These are phyloP conservation scores for Nakataea oryzae DNA, from an alignment of 2,329 filamentous ascomycete species.

Conservation along the genomic window DNA sequence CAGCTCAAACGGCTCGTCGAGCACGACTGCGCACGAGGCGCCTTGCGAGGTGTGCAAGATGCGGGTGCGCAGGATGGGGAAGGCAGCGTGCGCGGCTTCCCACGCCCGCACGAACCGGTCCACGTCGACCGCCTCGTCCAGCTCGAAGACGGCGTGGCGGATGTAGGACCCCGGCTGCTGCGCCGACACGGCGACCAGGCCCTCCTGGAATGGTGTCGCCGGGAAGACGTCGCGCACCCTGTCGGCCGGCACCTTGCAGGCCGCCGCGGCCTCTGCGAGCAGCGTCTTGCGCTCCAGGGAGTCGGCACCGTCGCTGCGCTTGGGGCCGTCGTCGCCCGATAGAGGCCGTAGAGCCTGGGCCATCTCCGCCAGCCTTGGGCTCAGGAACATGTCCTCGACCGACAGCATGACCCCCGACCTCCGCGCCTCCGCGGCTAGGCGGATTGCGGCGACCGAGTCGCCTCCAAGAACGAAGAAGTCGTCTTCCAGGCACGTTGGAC, in stretches of 20 bases:
- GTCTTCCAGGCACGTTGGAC: background rate
- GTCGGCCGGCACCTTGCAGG: background rate
- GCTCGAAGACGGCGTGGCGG: background rate
- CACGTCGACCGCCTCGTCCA: background rate
- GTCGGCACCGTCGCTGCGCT: background rate
- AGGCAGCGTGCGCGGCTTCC: background rate
- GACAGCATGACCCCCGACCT: background rate
- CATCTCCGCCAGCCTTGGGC: background rate
- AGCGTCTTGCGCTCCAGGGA: background rate
- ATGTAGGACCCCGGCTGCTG: conserved; percentile 5
- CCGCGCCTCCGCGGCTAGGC: conserved; percentile 28
- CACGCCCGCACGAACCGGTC: background rate
- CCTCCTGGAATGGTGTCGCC: conserved; percentile 13
- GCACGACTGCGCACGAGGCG: too few relatives aligned
- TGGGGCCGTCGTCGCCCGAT: background rate
- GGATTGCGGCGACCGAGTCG: conserved; percentile 52
- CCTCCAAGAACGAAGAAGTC: conserved; percentile 52
- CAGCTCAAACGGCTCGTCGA: too few relatives aligned
- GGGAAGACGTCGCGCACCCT: conserved; percentile 11
- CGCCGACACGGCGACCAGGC: conserved; percentile 10
- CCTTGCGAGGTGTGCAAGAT: too few relatives aligned
- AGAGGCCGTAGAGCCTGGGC: background rate
- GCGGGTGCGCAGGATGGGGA: background rate
- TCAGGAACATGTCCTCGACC: background rate
- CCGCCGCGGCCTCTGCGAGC: background rate